Evolutionary conservation across 371 early-diverging fungal genomes (phyloP).

Genomic region (Lichtheimia ornata): DNA sequence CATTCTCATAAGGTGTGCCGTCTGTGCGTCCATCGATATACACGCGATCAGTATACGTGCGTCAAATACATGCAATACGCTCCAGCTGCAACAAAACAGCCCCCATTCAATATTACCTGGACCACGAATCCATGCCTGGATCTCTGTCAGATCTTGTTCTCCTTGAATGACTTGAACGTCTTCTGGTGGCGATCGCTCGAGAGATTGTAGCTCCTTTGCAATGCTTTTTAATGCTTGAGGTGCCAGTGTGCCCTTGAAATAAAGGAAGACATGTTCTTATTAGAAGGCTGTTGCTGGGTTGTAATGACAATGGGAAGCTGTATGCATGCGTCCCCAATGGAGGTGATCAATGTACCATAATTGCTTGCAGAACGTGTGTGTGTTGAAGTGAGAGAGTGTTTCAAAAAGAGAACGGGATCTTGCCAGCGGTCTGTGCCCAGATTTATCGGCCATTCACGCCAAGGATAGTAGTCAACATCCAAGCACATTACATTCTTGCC

Average conservation of each 20-base stretch:
- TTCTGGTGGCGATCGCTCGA: conserved; percentile 68
- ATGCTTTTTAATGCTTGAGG: conserved; percentile 50
- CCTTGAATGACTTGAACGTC: conserved; percentile 74
- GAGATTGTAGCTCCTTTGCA: conserved; percentile 61
- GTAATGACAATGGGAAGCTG: too few relatives aligned
- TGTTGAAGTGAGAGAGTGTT: too few relatives aligned
- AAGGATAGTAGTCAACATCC: too few relatives aligned
- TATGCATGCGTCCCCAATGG: too few relatives aligned
- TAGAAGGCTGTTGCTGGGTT: too few relatives aligned
- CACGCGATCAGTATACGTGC: neutral
- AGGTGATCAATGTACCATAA: too few relatives aligned
- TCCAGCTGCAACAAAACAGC: neutral
- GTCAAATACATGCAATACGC: neutral
- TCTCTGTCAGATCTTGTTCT: conserved; percentile 73
- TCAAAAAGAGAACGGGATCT: too few relatives aligned
- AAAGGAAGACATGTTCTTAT: too few relatives aligned
- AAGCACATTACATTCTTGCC: too few relatives aligned
- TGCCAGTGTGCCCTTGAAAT: conserved; percentile 21
- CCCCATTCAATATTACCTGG: conserved; percentile 61
- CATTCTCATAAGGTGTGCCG: conserved; percentile 82
- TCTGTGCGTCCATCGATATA: conserved; percentile 19
- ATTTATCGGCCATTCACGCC: too few relatives aligned
- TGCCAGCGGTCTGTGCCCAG: too few relatives aligned
- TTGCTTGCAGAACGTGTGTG: too few relatives aligned
- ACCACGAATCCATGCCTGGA: conserved; percentile 85